Evolutionary conservation across 805 yeast species (phyloP), one percentile per base, ranked within the genome.

Genomic region (Saccharomycopsis oosterbeekiorum): DNA sequence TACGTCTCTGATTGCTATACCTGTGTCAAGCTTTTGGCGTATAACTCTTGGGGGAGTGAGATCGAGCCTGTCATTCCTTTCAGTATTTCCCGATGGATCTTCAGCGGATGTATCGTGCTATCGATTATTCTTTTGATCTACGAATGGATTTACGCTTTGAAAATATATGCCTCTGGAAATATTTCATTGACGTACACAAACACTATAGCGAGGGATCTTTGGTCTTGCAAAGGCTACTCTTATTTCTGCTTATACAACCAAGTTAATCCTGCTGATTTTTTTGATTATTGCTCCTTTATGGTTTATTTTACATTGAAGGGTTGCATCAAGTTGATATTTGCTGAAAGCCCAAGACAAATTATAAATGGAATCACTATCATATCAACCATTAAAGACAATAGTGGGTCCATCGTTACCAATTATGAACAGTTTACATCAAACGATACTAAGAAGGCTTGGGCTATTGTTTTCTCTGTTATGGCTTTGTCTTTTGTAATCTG

Each of bases 311-410:
- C 88, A 57, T 74, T 86, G 59, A 85, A 86, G 67, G 81, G 82
- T 59, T 86, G 83, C 65, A 67, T 87, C 14, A 74, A 82, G 55
- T 78, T 89, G 66, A 67, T 89, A 10, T 74, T 88, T 55, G 91
- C 96, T 0, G 96, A 90, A 66, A 79, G 91, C 17, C 97, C 97
- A 26, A 82, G 97, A 72, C 97, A 90, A 72, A 85, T 88, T 1
- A 81, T 90, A 64, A 90, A 90, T 69, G 87, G 91, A 34, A 75
- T 88, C 66, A 89, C 97, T 0, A 73, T 86, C 21, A 80, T 78
- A 73, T 78, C 84, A 1, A 81, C 80, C 4, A 68, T 80, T 19
- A 68, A 78, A 14, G 67, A 73, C 17, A 69, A 70, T 41, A 62
- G 68, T 6, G 70, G 68, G 15, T 65, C 67, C 34, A 71, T 77